Conservation (phyloP, 2,329 filamentous ascomycete species). For the Ceratocystis colombiana region DNA sequence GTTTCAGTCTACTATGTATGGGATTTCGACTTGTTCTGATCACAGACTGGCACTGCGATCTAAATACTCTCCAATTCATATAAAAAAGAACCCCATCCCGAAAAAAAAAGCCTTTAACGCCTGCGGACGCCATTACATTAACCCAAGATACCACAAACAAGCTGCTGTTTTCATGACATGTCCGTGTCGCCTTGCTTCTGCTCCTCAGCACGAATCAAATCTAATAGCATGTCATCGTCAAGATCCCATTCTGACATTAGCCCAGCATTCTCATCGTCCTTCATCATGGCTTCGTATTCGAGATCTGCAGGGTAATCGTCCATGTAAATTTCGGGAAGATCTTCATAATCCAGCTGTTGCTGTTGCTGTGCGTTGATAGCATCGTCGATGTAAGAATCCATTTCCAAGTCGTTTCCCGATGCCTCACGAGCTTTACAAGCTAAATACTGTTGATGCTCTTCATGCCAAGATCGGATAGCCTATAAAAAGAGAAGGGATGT, state of each 20-base stretch:
- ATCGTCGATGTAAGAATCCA: constrained; percentile 24
- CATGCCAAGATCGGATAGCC: constrained; percentile 24
- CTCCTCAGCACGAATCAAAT: constrained; percentile 44
- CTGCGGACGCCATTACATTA: not conserved
- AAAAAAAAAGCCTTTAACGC: not conserved
- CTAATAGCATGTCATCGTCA: constrained; percentile 33
- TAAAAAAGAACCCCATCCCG: not conserved
- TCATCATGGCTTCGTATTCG: constrained; percentile 19
- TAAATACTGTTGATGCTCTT: constrained; percentile 26
- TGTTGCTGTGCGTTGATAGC: constrained; percentile 17
- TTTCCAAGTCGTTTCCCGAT: constrained; percentile 15
- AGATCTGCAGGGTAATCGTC: constrained; percentile 22
- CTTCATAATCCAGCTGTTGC: constrained; percentile 12
- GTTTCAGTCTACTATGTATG: not conserved
- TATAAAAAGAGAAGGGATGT: not conserved
- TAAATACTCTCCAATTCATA: not conserved
- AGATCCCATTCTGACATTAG: constrained; percentile 25
- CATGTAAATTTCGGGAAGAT: constrained; percentile 19
- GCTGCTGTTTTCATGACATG: constrained; percentile 19
- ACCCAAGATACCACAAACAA: not conserved
- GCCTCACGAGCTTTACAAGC: constrained; percentile 25
- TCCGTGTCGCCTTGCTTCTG: constrained; percentile 28
- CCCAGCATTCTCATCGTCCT: not conserved
- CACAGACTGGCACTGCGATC: constrained; percentile 8
- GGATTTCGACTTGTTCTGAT: not conserved